phyloP scores from a whole-genome alignment of 306 rosid species.

The Glycine soja region DNA sequence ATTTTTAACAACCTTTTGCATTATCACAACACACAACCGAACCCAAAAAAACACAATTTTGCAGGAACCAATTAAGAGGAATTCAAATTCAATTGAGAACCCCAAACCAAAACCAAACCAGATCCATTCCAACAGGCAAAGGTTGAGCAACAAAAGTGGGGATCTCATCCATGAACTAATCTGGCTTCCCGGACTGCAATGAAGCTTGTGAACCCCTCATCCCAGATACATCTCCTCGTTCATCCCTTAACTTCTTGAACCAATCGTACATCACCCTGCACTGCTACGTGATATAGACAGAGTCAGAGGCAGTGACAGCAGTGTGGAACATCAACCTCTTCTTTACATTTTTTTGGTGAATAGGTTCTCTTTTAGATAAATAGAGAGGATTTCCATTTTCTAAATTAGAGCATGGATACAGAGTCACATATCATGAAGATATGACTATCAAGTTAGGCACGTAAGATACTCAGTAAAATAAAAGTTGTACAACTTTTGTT shows the following conservation, averaged over 20 bases:
- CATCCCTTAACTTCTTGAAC: conserved; percentile 74
- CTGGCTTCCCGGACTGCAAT: conserved; percentile 91
- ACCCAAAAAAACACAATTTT: no score
- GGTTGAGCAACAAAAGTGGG: conserved; percentile 99
- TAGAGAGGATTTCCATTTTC: no score
- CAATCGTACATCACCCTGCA: conserved; percentile 93
- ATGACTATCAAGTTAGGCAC: no score
- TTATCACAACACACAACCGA: no score
- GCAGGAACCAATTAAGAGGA: no score
- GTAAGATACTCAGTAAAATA: no score
- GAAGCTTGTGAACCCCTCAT: conserved; percentile 98
- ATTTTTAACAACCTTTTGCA: background rate
- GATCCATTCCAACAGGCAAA: conserved; percentile 94
- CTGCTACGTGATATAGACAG: conserved; percentile 96
- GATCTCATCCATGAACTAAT: conserved; percentile 84
- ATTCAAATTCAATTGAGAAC: no score
- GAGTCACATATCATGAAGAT: no score
- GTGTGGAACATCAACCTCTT: conserved; percentile 81
- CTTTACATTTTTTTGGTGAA: no score
- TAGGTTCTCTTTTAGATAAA: no score
- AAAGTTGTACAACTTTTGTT: no score
- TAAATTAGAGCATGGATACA: no score
- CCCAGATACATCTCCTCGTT: conserved; percentile 55
- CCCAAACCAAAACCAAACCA: conserved; percentile 48
- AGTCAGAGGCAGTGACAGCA: conserved; percentile 94